These are phyloP conservation scores for Fusarium paranaense DNA, from an alignment of 2,329 filamentous ascomycete species.

Conservation along the genomic window DNA sequence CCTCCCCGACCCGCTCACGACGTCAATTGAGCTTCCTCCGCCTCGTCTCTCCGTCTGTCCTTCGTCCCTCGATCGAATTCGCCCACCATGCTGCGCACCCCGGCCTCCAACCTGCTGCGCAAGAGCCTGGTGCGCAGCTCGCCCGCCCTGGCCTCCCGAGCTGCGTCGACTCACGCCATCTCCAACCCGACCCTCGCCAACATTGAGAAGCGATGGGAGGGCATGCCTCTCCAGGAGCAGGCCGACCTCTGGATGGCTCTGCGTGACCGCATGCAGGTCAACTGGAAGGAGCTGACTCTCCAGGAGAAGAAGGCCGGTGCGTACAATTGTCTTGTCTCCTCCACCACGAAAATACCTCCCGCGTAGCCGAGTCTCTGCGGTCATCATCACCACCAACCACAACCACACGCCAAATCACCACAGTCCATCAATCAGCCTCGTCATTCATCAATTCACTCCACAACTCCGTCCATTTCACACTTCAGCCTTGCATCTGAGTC, in stretches of 20 bases:
- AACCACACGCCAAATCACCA: conserved; percentile 18
- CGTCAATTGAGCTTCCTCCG: conserved; percentile 50
- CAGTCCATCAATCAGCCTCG: conserved; percentile 15
- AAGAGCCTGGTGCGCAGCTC: conserved; percentile 59
- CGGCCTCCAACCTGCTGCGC: conserved; percentile 65
- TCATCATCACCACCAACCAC: conserved; percentile 3
- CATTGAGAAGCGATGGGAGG: conserved; percentile 99
- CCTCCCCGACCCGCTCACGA: conserved; percentile 41
- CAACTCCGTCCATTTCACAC: conserved; percentile 19
- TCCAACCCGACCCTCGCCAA: conserved; percentile 97
- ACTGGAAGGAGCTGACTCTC: conserved; percentile 94
- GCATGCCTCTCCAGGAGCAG: conserved; percentile 98
- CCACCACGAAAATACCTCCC: conserved; percentile 51
- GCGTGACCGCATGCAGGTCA: conserved; percentile 97
- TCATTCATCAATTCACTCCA: conserved; percentile 26
- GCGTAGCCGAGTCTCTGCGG: conserved; percentile 40
- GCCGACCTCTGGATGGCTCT: conserved; percentile 99
- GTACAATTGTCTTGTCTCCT: conserved; percentile 55
- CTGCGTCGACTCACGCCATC: conserved; percentile 86
- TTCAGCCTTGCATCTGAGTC: conserved; percentile 36
- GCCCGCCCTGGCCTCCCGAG: conserved; percentile 61
- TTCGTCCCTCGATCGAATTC: conserved; percentile 32
- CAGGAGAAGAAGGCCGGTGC: conserved; percentile 99
- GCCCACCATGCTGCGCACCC: conserved; percentile 66
- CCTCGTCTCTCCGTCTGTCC: conserved; percentile 23